Evolutionary conservation across 2,329 filamentous ascomycete species (phyloP), one percentile per base, ranked within the genome.

Genomic region (Aspergillus caelatus): DNA sequence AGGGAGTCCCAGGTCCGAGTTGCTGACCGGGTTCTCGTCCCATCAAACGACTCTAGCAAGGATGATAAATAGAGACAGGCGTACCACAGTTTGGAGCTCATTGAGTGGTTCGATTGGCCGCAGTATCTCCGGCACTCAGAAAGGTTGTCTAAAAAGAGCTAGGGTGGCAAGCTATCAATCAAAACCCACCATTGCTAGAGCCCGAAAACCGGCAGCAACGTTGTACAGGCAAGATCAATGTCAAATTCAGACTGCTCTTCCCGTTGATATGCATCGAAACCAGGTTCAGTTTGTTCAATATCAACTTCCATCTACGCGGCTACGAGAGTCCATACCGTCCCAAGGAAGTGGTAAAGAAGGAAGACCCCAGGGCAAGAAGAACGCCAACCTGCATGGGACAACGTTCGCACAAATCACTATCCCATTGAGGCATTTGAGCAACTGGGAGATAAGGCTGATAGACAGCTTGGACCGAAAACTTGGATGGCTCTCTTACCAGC

Each of bases 401-500:
- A 39, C 10, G 12, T 4, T 23, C 10, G 12, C 55, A 9, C 19
- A 55, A 23, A 48, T 46, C 8, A 55, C 43, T 16, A 28, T 62
- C 9, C 58, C 64, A 11, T 26, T 64, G 6, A 61, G 58, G 6
- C 58, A 63, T 7, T 62, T 78, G 39, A 77, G 68, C 59, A 72
- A 76, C 56, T 77, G 73, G 67, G 79, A 81, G 64, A 60, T 77
- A n/a, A 70, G 70, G 34, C 62, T 79, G 56, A 67, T 79, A 43
- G 68, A 78, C 55, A 66, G 69, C 26, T 60, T 80, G 48, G 69
- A 77, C 62, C 73, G 78, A 55, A 78, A 72, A 62, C 70, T 81
- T 4, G 67, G 72, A 50, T 81, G 79, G 79, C 64, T 79, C 14
- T 71, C 73, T 34, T 68, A 74, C 46, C 77, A 81, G 62, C 71